phyloP scores from a whole-genome alignment of 768 basidiomycete genomes.

The Trametes sanguinea region DNA sequence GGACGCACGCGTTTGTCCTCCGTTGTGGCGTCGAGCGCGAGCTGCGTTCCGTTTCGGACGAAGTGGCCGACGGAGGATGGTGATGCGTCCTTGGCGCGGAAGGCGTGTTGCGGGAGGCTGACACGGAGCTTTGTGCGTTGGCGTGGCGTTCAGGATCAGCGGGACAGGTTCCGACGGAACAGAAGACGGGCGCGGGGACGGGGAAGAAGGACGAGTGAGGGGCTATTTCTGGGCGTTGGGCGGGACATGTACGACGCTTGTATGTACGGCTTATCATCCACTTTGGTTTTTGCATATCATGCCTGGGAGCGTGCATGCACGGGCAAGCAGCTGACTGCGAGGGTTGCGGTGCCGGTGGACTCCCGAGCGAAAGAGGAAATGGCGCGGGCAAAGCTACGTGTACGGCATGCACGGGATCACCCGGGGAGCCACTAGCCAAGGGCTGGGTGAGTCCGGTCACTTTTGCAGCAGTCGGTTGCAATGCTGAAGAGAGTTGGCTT shows the following conservation, averaged over 20 bases:
- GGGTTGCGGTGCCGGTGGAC: neutral
- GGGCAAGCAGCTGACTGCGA: too few relatives aligned
- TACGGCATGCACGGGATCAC: neutral
- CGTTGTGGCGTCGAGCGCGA: neutral
- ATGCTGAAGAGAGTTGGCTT: neutral
- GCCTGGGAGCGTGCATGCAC: neutral
- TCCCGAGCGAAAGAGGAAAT: neutral
- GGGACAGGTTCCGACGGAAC: conserved; percentile 23
- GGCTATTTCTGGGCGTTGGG: conserved; percentile 14
- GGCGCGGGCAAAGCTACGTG: neutral
- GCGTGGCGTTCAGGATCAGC: conserved; percentile 22
- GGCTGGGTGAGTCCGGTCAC: too few relatives aligned
- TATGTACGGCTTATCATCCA: conserved; percentile 19
- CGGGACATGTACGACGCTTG: conserved; percentile 13
- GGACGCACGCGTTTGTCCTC: neutral
- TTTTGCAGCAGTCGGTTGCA: neutral
- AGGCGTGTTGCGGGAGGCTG: conserved; percentile 3
- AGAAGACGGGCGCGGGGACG: conserved; percentile 12
- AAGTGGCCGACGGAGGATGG: conserved; percentile 1
- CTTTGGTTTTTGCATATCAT: neutral
- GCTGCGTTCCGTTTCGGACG: neutral
- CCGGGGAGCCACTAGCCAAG: neutral
- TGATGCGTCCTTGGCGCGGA: neutral
- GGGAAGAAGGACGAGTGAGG: neutral
- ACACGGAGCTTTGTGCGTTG: conserved; percentile 3